Percentiles rank a stretch among this genome's conserved stretches.
These are phyloP conservation scores for Penicillium janthinellum DNA, from an alignment of 2,329 filamentous ascomycete species.

Conservation along the genomic window DNA sequence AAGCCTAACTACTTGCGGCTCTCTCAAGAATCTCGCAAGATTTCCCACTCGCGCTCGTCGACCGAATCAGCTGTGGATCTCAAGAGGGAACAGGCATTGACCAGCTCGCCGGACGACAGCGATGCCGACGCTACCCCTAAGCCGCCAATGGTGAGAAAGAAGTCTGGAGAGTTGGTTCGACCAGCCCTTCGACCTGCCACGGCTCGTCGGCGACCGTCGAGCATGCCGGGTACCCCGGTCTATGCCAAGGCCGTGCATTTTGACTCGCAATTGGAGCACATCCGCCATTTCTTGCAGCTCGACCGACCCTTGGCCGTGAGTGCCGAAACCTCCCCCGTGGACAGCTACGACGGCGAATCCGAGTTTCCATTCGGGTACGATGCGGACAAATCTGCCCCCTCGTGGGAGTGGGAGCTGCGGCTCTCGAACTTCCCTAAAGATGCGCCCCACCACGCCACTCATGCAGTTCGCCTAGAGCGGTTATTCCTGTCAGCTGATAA, in stretches of 20 bases:
- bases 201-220: slow-evolving; percentile 76
- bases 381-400: slow-evolving; percentile 52
- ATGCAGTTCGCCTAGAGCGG: slow-evolving; percentile 77
- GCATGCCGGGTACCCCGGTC: slow-evolving; percentile 95
- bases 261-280: slow-evolving; percentile 92
- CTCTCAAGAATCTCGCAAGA: slow-evolving; percentile 60
- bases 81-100: slow-evolving; percentile 46
- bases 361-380: slow-evolving; percentile 79
- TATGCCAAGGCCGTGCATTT: slow-evolving; percentile 99
- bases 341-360: slow-evolving; percentile 79
- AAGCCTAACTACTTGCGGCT: slow-evolving; percentile 44
- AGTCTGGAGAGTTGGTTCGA: slow-evolving; percentile 94
- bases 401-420: slow-evolving; percentile 84
- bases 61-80: slow-evolving; percentile 58
- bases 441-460: slow-evolving; percentile 58
- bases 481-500: slow-evolving; percentile 87
- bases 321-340: slow-evolving; percentile 86
- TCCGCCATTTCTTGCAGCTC: slow-evolving; percentile 91
- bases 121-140: slow-evolving; percentile 67
- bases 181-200: slow-evolving; percentile 82
- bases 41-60: slow-evolving; percentile 62
- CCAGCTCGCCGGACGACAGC: slow-evolving; percentile 48
- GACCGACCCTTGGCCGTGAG: slow-evolving; percentile 96
- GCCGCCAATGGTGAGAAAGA: slow-evolving; percentile 95
- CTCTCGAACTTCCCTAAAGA: slow-evolving; percentile 80